Conservation (phyloP, 495 filamentous ascomycete species). For the Aspergillus incahuasiensis region DNA sequence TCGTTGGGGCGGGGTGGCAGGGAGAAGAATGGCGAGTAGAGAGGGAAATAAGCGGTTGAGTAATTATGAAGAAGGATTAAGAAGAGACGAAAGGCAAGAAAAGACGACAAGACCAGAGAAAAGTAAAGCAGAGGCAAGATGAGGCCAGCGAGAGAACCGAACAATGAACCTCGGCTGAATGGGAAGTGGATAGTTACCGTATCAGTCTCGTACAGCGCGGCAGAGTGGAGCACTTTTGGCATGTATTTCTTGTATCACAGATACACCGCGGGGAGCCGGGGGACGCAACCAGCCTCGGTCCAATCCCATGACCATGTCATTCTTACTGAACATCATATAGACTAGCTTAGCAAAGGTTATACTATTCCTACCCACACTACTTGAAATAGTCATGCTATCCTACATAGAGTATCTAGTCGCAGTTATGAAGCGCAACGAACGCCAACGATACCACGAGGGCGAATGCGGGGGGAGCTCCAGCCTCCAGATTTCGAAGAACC, state of each 20-base stretch:
- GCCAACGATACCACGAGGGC: neutral
- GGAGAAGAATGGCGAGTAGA: constrained; percentile 4
- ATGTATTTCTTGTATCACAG: constrained; percentile 1
- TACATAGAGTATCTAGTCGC: neutral
- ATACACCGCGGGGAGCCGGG: constrained; percentile 8
- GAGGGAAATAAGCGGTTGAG: constrained; percentile 11
- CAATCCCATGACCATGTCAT: neutral
- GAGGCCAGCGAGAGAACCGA: constrained; percentile 6
- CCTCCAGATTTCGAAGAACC: neutral
- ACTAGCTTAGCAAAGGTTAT: neutral
- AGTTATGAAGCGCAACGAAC: neutral
- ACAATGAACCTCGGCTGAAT: constrained; percentile 21
- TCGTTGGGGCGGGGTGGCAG: constrained; percentile 15
- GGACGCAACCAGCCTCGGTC: constrained; percentile 7
- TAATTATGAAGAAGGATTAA: constrained; percentile 7
- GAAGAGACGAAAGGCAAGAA: constrained; percentile 10
- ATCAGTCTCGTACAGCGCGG: constrained; percentile 4
- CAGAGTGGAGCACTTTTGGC: neutral
- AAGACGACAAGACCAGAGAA: constrained; percentile 16
- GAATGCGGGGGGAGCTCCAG: constrained; percentile 13
- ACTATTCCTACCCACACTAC: too few species aligned
- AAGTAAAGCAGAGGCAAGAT: constrained; percentile 10
- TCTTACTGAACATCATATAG: neutral
- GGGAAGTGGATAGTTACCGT: constrained; percentile 5
- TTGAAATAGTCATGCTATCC: too few species aligned